Evolutionary conservation across 768 basidiomycete genomes (phyloP).

Genomic region (Dendrothele bispora): DNA sequence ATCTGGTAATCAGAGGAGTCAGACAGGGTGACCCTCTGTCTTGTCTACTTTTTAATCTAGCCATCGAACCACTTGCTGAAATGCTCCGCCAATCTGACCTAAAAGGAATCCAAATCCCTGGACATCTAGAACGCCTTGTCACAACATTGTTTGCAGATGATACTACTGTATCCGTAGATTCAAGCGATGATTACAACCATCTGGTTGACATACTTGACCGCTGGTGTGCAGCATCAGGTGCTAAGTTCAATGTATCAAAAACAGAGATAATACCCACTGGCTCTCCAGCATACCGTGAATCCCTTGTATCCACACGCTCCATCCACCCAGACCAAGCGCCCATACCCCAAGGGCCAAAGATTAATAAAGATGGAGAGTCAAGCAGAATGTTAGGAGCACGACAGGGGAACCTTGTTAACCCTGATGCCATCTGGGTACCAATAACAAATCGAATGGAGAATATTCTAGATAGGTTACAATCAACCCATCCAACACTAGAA

Average conservation of each 20-base stretch:
- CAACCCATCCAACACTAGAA: conserved; percentile 7
- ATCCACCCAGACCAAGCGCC: not conserved
- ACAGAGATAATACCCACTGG: conserved; percentile 24
- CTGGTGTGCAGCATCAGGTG: conserved; percentile 12
- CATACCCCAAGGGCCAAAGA: not conserved
- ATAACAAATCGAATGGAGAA: conserved; percentile 2
- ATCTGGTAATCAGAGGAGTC: conserved; percentile 20
- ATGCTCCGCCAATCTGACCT: conserved; percentile 16
- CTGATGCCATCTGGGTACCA: not conserved
- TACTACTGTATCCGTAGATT: conserved; percentile 18
- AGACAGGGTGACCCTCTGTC: conserved; percentile 29
- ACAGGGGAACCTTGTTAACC: conserved; percentile 5
- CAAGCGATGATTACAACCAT: not conserved
- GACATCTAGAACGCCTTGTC: conserved; percentile 2
- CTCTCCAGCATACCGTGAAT: not conserved
- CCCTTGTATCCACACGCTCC: not conserved
- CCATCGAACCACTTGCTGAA: conserved; percentile 20
- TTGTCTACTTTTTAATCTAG: conserved; percentile 27
- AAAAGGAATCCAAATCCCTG: conserved; percentile 17
- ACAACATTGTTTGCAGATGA: conserved; percentile 27
- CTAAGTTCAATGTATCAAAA: conserved; percentile 22
- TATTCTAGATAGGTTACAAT: not conserved
- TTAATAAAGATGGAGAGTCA: conserved; percentile 1
- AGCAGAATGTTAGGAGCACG: conserved; percentile 3
- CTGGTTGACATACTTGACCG: conserved; percentile 4